Evolutionary conservation across 108 stramenopile species (phyloP).

Genomic region (Cyclotella distinguenda): DNA sequence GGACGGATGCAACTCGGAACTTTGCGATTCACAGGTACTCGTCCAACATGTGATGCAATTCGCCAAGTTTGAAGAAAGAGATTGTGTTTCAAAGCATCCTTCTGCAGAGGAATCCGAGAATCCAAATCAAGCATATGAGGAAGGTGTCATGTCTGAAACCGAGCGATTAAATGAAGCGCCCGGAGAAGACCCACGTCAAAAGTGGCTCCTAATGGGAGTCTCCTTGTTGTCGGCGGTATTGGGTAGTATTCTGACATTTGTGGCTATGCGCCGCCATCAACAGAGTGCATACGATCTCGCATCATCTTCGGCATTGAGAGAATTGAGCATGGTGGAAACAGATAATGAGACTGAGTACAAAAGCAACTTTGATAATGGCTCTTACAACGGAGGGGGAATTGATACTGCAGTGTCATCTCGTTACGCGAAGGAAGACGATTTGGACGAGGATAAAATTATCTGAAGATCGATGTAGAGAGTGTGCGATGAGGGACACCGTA

Average conservation of each 20-base stretch:
- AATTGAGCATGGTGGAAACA: conserved; percentile 33
- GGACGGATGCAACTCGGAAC: conserved; percentile 55
- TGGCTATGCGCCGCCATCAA: conserved; percentile 15
- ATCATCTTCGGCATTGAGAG: conserved; percentile 1
- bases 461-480: neutral
- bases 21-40: conserved; percentile 62
- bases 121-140: neutral
- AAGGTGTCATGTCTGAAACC: conserved; percentile 15
- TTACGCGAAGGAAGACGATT: neutral
- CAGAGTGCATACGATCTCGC: conserved; percentile 9
- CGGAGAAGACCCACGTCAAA: conserved; percentile 11
- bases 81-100: conserved; percentile 33
- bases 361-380: too few relatives aligned
- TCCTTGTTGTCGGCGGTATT: conserved; percentile 14
- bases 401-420: neutral
- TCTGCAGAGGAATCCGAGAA: neutral
- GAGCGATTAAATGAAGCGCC: conserved; percentile 13
- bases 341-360: neutral
- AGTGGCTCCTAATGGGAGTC: conserved; percentile 6
- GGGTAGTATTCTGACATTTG: conserved; percentile 23
- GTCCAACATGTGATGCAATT: conserved; percentile 46
- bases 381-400: neutral
- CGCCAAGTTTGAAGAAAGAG: conserved; percentile 39
- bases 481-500: too few relatives aligned
- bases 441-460: conserved; percentile 12